A percentile compares a stretch with the other conserved stretches of the same genome.
Conservation (phyloP, 78 protist genomes). For the Cyanophora paradoxa region DNA sequence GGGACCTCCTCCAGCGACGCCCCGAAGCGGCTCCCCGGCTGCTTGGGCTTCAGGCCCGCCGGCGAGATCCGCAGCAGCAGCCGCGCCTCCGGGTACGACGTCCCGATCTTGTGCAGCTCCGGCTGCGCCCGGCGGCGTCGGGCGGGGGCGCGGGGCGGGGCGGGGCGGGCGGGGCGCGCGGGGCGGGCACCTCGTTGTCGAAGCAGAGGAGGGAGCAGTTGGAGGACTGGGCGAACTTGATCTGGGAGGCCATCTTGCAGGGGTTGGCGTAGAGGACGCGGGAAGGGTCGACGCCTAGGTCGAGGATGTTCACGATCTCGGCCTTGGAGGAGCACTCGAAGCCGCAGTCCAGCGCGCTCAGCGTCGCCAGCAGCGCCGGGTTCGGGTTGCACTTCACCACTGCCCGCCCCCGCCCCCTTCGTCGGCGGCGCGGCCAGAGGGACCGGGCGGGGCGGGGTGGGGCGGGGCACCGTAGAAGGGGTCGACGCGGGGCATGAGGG, state of each 20-base stretch:
- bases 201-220: conserved; percentile 8
- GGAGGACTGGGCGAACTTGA: conserved; percentile 15
- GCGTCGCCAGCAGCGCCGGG: background rate
- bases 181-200: conserved; percentile 32
- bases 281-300: conserved; percentile 9
- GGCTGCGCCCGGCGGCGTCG: too few relatives aligned
- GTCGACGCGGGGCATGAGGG: conserved; percentile 14
- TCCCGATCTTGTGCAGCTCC: conserved; percentile 41
- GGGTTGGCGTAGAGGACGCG: conserved; percentile 52
- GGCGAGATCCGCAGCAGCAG: conserved; percentile 33
- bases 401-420: too few relatives aligned
- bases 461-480: conserved; percentile 54
- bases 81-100: conserved; percentile 9
- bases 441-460: too few relatives aligned
- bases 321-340: conserved; percentile 45
- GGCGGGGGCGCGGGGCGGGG: too few relatives aligned
- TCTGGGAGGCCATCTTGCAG: conserved; percentile 30
- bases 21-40: too few relatives aligned
- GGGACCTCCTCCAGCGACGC: conserved; percentile 15
- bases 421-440: too few relatives aligned
- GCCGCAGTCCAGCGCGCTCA: conserved; percentile 21
- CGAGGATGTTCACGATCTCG: conserved; percentile 26
- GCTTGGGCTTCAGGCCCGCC: conserved; percentile 27
- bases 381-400: conserved; percentile 47
- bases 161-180: too few relatives aligned